Base-by-base conservation (phyloP, 73 alveolate species). In the Paramecium biaurelia region DNA sequence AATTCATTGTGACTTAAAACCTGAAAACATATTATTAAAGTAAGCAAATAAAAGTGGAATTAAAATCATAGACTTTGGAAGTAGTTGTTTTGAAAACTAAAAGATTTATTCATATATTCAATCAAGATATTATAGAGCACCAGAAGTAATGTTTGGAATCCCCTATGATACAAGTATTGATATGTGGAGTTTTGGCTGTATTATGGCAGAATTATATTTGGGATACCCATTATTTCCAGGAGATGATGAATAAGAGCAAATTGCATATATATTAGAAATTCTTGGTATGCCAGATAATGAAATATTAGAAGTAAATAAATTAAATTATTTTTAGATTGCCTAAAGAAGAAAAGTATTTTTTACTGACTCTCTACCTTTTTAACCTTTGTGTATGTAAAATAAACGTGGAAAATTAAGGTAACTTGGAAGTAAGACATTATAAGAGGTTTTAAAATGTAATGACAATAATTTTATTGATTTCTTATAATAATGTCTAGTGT, bases 171-270 rank as follows among this genome's bases (percentile, higher is more conserved):
- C 96, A 35, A 94, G 98, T 8, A 98, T 97, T 11, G 99, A 98
- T 93, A 98, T 98, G 96, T 98, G 99, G 99, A 95, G 99, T 41
- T 96, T 98, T 59, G 99, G 98, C 15, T 98, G 99, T 92, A 96
- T 98, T 15, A 93, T 98, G 70, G 97, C 95, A 63, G 99, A 98
- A 92, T 92, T 98, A 84, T 85, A 95, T 34, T 93, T 97, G 11
- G 99, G 99, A 30, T 96, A 85, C 76, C 99, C 99, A 20, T 42
- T 96, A 28, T 96, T 95, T 79, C 99, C 99, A 47, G 99, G 99
- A 0, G 99, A 96, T 59, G 96, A 94, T 70, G 99, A 96, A 63
- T 89, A 85, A 76, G 99, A 96, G 30, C 89, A 96, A 58, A 93
- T 96, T 67, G 93, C 95, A 15, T 67, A 93, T 85, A 93, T 96